Evolutionary conservation across 176 grass and related monocot genomes (phyloP), one percentile per base, ranked within the genome.

Genomic region (Musa troglodytarum): DNA sequence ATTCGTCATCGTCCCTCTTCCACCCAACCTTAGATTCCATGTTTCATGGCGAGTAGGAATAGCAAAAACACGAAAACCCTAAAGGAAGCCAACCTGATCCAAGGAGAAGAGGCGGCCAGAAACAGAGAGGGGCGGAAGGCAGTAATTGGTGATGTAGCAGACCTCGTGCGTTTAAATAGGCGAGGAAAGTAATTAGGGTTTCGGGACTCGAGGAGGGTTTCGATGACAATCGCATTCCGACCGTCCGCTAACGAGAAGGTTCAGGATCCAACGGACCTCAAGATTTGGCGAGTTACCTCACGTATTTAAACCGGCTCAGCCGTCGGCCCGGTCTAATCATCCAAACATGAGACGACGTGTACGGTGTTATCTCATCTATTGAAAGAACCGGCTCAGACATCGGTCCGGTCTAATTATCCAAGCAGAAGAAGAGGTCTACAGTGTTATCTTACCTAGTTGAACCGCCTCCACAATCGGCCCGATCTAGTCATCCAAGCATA

Each of bases 1-100:
- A 43, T 79, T 96, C 89, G 22, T 96, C 93, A 90, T 65, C 51
- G 89, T 85, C 85, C 82, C 71, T 71, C 3, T 1, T 0, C 2
- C 25, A 10, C 16, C 0, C 7, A 75, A 75, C 75, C 16, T 9
- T 26, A n/a, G 4, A 50, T 8, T 1, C 12, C 34, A 43, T 6
- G 34, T 43, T 43, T 5, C 34, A 43, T 6, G 34, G 34, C 34
- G 34, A 43, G 34, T 43, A 43, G 34, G 3, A 43, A 43, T 0
- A 43, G 4, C 34, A 43, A 43, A 50, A 69, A 9, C 11, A 9
- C 15, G 2, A 69, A 69, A 14, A 69, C 9, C 34, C 34, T 43
- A 6, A 43, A 19, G 19, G 14, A 14, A 49, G 28, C 17, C 15
- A 16, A 69, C 14, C 28, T 14, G 1, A 49, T 6, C 28, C 3